Conservation (phyloP, 2,329 filamentous ascomycete species). For the Aureobasidium sp. region DNA sequence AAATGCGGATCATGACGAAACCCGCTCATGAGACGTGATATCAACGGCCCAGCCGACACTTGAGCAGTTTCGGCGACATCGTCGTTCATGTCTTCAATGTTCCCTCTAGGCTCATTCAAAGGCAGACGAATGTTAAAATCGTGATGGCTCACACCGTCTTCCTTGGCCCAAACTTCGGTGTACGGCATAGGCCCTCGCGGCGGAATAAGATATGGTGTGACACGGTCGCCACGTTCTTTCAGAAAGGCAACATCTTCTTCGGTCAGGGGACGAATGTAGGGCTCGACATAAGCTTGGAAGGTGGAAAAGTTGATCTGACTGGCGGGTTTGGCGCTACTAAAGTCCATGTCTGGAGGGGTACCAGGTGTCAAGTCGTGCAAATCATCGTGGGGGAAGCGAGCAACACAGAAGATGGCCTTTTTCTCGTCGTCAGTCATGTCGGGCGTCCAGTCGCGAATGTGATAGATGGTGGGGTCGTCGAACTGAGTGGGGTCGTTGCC, state of each 20-base stretch:
- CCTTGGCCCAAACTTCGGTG: conserved; percentile 84
- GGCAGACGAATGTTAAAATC: conserved; percentile 60
- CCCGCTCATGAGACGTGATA: conserved; percentile 70
- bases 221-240: conserved; percentile 74
- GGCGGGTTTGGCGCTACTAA: conserved; percentile 84
- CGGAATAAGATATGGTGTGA: conserved; percentile 77
- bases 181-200: conserved; percentile 79
- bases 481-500: conserved; percentile 89
- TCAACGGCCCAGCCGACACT: conserved; percentile 78
- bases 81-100: conserved; percentile 79
- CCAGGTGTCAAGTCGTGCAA: conserved; percentile 80
- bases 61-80: conserved; percentile 81
- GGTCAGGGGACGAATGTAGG: conserved; percentile 78
- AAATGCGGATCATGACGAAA: conserved; percentile 64
- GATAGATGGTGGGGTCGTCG: conserved; percentile 84
- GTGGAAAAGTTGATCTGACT: conserved; percentile 92
- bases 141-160: conserved; percentile 72
- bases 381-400: conserved; percentile 71
- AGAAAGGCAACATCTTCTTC: conserved; percentile 94
- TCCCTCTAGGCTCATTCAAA: conserved; percentile 75
- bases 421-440: conserved; percentile 79
- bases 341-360: conserved; percentile 86
- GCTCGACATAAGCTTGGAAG: conserved; percentile 86
- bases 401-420: conserved; percentile 80
- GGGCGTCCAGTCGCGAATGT: conserved; percentile 67